Percentiles rank a stretch among this genome's conserved stretches.
These are phyloP conservation scores for Saccharomycopsis crataegensis DNA, from an alignment of 1,139 yeast species.

Conservation along the genomic window DNA sequence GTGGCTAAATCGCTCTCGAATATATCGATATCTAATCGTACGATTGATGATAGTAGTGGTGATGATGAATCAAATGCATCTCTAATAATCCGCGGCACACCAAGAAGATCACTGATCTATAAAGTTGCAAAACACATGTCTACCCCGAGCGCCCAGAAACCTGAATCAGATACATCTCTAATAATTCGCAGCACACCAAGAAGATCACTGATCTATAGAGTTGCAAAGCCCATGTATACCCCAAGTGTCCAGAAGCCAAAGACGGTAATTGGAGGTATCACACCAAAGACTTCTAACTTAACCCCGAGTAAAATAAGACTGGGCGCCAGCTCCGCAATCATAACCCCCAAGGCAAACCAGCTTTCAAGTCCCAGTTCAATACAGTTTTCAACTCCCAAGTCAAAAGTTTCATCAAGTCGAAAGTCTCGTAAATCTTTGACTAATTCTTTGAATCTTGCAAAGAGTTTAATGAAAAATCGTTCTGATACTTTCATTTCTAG, in stretches of 20 bases:
- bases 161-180: background rate
- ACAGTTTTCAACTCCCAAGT: background rate
- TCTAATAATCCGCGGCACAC: background rate
- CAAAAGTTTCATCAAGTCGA: background rate
- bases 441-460: constrained; percentile 1
- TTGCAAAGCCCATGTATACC: background rate
- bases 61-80: background rate
- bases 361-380: background rate
- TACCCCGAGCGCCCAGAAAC: background rate
- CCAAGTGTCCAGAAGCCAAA: background rate
- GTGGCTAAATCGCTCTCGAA: no score
- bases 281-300: background rate
- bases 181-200: background rate
- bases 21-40: no score
- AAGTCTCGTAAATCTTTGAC: background rate
- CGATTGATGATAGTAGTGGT: no score
- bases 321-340: background rate
- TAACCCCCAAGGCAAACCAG: background rate
- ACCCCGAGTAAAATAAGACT: no score
- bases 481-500: no score
- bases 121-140: background rate
- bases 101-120: background rate
- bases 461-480: background rate
- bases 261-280: background rate
- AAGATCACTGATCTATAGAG: background rate